Percentiles rank a stretch among this genome's conserved stretches.
Conservation (phyloP, 257 asterid species). For the Scutellaria galericulata region DNA sequence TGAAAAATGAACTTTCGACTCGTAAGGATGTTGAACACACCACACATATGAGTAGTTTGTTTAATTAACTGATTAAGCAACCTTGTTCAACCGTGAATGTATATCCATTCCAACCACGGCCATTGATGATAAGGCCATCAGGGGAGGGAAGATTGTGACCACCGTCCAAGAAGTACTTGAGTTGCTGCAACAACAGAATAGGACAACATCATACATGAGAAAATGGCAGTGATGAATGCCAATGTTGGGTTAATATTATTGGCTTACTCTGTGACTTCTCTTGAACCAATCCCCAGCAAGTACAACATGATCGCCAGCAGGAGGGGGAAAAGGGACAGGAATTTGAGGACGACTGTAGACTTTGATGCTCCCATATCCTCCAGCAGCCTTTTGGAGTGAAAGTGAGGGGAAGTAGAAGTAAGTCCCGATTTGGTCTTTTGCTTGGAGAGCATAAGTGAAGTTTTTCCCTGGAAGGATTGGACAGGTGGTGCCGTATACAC, state of each 20-base stretch:
- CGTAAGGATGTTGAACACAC: conserved; percentile 1
- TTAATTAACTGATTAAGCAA: conserved; percentile 13
- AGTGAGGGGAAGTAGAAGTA: conserved; percentile 91
- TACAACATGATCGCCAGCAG: conserved; percentile 71
- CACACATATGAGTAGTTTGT: background rate
- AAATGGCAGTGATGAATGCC: conserved; percentile 5
- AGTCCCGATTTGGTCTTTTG: conserved; percentile 92
- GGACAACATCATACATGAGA: conserved; percentile 19
- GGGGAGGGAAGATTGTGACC: conserved; percentile 90
- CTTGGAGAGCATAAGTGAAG: conserved; percentile 85
- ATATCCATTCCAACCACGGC: conserved; percentile 92
- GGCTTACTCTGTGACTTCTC: conserved; percentile 73
- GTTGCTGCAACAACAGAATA: conserved; percentile 57
- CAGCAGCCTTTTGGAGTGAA: conserved; percentile 85
- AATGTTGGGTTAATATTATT: conserved; percentile 5
- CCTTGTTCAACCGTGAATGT: conserved; percentile 87
- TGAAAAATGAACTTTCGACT: conserved; percentile 35
- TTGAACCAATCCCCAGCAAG: conserved; percentile 97
- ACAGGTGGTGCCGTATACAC: conserved; percentile 79
- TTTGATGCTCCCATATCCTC: conserved; percentile 87
- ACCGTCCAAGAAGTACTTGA: conserved; percentile 69
- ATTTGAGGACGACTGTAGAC: conserved; percentile 83
- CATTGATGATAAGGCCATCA: conserved; percentile 91
- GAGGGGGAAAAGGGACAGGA: conserved; percentile 87
- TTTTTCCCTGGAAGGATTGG: conserved; percentile 82